Evolutionary conservation across 2,329 filamentous ascomycete species (phyloP).

Genomic region (Torrubiellomyces zombiae): DNA sequence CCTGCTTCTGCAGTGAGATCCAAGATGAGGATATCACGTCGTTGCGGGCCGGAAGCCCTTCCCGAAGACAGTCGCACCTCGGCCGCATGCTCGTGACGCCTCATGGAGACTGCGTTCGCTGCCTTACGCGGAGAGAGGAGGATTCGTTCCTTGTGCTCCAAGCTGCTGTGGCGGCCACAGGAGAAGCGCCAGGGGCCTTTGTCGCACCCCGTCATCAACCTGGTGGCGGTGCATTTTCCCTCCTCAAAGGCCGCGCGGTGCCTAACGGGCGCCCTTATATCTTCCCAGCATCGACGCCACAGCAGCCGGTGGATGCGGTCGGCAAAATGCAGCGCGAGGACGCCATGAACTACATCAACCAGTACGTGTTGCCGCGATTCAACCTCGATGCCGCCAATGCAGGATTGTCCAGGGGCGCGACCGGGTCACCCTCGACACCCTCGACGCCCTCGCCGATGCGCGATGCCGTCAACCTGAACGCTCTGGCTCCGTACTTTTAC

Average conservation of each 20-base stretch:
- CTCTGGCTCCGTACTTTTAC: constrained; percentile 40
- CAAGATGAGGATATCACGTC: constrained; percentile 33
- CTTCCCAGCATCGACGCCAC: constrained; percentile 33
- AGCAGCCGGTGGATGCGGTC: constrained; percentile 38
- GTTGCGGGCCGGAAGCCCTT: constrained; percentile 38
- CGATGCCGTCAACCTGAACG: constrained; percentile 33
- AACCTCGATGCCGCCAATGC: constrained; percentile 34
- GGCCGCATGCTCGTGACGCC: constrained; percentile 58
- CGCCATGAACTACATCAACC: constrained; percentile 51
- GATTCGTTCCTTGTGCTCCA: constrained; percentile 55
- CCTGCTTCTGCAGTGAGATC: constrained; percentile 23
- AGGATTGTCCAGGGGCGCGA: constrained; percentile 20
- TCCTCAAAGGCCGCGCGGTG: constrained; percentile 48
- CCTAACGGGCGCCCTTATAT: constrained; percentile 46
- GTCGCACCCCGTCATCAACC: constrained; percentile 37
- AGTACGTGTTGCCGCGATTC: constrained; percentile 45
- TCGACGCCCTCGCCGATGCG: constrained; percentile 22
- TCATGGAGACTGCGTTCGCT: constrained; percentile 60
- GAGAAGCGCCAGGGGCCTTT: constrained; percentile 37
- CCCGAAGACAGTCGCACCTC: constrained; percentile 39
- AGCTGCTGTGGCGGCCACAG: constrained; percentile 31
- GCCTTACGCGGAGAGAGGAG: constrained; percentile 52
- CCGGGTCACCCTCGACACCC: no score
- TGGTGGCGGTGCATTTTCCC: constrained; percentile 37
- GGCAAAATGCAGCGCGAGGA: constrained; percentile 51